A percentile compares a stretch with the other conserved stretches of the same genome.
These are phyloP conservation scores for Mikania micrantha DNA, from an alignment of 129 eudicot species.

Conservation along the genomic window DNA sequence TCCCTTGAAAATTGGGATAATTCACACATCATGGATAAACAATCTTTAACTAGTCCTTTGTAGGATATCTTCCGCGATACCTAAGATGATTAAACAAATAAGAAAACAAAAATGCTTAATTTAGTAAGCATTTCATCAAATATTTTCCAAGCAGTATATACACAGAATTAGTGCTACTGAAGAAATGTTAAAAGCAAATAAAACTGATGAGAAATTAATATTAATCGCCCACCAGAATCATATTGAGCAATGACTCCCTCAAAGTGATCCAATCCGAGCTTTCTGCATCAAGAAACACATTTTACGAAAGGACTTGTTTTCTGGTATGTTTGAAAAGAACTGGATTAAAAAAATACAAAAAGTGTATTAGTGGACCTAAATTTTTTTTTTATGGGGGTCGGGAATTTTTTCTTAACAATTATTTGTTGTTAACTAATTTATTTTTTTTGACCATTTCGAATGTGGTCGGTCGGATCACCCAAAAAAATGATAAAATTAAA, in stretches of 20 bases:
- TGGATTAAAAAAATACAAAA: neutral
- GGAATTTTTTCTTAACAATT: too few relatives aligned
- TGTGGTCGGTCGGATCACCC: too few relatives aligned
- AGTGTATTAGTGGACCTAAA: too few relatives aligned
- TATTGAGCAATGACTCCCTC: conserved; percentile 72
- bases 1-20: conserved; percentile 25
- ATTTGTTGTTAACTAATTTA: too few relatives aligned
- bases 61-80: conserved; percentile 64
- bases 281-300: conserved; percentile 43
- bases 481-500: too few relatives aligned
- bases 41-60: conserved; percentile 60
- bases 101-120: neutral
- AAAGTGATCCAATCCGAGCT: conserved; percentile 57
- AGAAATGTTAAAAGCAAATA: neutral
- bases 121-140: neutral
- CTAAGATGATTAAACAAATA: conserved; percentile 31
- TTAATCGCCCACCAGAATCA: conserved; percentile 52
- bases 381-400: too few relatives aligned
- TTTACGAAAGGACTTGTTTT: neutral
- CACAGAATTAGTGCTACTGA: neutral
- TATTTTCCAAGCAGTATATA: conserved; percentile 1
- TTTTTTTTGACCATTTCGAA: too few relatives aligned
- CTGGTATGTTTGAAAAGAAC: neutral
- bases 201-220: neutral
- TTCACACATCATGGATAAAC: conserved; percentile 45